Percentiles rank a stretch among this genome's conserved stretches.
Evolutionary conservation across 2,329 filamentous ascomycete species (phyloP).

Genomic region (Pestalotiopsis fici): DNA sequence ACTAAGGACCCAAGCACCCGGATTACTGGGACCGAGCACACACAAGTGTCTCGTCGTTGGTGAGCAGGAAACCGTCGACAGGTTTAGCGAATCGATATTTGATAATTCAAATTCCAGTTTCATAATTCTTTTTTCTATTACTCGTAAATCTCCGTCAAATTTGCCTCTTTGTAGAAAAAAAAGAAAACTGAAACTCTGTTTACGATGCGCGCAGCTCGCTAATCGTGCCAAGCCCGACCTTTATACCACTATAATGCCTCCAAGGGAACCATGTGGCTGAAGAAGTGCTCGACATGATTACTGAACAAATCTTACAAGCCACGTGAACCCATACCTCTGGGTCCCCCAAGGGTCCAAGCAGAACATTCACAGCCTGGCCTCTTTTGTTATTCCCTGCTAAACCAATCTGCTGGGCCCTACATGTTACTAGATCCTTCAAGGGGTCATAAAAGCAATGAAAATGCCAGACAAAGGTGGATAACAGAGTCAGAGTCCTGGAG

Average conservation of each 20-base stretch:
- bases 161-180: not conserved
- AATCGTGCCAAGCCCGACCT: not conserved
- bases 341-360: not conserved
- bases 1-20: slow-evolving; percentile 1
- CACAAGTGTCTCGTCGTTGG: not conserved
- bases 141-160: not conserved
- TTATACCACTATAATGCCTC: not conserved
- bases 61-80: not conserved
- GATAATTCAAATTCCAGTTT: not conserved
- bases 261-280: not conserved
- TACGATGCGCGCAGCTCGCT: not conserved
- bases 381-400: not conserved
- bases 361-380: not conserved
- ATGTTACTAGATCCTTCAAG: not conserved
- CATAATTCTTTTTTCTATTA: too few species aligned
- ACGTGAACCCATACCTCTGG: not conserved
- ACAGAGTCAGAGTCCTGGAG: not conserved
- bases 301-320: not conserved
- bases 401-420: not conserved
- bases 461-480: not conserved
- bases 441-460: not conserved
- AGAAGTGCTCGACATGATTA: not conserved
- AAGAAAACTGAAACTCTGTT: not conserved
- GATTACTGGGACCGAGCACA: not conserved
- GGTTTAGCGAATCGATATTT: not conserved